phyloP scores from a whole-genome alignment of 441 rosid genomes.

The Theobroma grandiflorum region DNA sequence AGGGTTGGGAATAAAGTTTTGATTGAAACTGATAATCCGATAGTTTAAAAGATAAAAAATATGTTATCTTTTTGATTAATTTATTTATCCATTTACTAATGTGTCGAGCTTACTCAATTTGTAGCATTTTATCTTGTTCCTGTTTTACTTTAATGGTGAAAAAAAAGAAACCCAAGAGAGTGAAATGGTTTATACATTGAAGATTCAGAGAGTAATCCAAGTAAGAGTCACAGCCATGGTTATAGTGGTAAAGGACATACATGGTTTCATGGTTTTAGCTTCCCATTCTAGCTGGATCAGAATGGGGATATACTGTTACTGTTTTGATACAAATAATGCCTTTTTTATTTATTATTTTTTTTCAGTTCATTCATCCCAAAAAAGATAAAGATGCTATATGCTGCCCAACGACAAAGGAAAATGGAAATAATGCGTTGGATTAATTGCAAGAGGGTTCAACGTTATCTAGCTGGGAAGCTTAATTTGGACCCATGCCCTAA shows the following conservation, averaged over 20 bases:
- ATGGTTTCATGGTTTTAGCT: neutral
- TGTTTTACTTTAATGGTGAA: no score
- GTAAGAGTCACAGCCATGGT: neutral
- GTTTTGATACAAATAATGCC: neutral
- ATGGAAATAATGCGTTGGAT: neutral
- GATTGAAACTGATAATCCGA: no score
- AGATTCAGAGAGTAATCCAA: no score
- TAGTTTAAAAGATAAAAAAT: no score
- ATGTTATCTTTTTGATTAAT: no score
- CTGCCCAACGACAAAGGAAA: neutral
- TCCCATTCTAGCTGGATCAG: slow-evolving; percentile 22
- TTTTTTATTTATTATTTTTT: no score
- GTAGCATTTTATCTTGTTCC: no score
- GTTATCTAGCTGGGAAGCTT: slow-evolving; percentile 15
- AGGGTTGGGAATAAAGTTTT: no score
- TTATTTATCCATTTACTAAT: no score
- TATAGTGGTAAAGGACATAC: neutral
- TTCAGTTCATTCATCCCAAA: neutral
- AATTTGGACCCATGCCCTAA: neutral
- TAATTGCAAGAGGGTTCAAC: neutral
- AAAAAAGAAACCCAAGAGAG: no score
- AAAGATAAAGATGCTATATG: neutral
- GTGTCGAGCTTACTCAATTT: no score
- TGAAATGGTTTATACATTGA: no score
- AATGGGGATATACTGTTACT: slow-evolving; percentile 14